Evolutionary conservation across 176 grass and related monocot genomes (phyloP), one percentile per base, ranked within the genome.

Genomic region (Bothriochloa decipiens): DNA sequence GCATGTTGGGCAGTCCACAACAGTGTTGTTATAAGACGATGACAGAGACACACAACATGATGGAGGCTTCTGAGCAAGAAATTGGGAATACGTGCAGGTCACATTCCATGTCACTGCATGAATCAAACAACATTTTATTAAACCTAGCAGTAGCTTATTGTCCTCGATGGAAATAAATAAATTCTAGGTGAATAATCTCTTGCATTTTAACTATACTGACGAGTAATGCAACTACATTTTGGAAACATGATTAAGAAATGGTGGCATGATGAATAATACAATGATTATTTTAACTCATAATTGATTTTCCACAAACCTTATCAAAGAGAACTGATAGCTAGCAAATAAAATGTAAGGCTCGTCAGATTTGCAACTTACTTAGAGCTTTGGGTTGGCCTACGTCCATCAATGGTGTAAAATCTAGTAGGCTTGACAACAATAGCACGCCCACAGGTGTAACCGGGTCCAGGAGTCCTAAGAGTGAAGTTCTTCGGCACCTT

Each of bases 11-110:
- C 96, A 98, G 78, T 95, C 85, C 65, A 93, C 93, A 79, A 87
- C 86, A 20, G 93, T 93, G 45, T 90, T 74, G 80, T 95, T 98
- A 35, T 95, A 98, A 78, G 87, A 98, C 7, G 95, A 95, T 70
- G 95, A 97, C 25, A 97, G 91, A 72, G 95, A 97, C 23, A 97
- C 95, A 88, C 95, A 97, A 39, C 95, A 97, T 46, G 88, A 90
- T 2, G 95, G 92, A 77, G 87, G 88, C 87, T 95, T 97, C 76
- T 95, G 95, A 75, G 95, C 79, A 70, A 97, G 85, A 83, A 97
- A 97, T 81, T 95, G 95, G 69, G 95, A 97, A 75, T 97, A 97
- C 36, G 92, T 97, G 76, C 95, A 97, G 33, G 89, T 93, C 65
- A 91, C 95, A 29, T 93, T 95, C 95, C 95, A 97, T 83, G 92